A percentile compares a stretch with the other conserved stretches of the same genome.
Conservation (phyloP, 192 early-diverging fungal genomes). For the Backusella morwellensis region DNA sequence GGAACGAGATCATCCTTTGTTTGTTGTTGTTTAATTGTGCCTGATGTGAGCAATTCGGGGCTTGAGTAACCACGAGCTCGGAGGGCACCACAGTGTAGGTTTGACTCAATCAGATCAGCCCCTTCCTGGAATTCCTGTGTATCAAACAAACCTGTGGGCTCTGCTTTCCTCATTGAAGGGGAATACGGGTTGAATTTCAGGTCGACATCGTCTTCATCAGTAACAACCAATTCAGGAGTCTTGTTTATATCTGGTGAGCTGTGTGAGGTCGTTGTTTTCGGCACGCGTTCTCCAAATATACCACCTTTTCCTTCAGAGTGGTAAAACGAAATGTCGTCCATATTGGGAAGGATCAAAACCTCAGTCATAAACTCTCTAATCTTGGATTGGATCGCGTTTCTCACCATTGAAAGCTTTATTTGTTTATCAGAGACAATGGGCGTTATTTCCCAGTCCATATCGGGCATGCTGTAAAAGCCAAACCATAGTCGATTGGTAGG, state of each 20-base stretch:
- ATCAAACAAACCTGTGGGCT: not conserved
- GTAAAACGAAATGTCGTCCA: slow-evolving; percentile 86
- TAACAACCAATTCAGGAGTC: not conserved
- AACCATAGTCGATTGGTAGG: slow-evolving; percentile 86
- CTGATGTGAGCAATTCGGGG: not conserved
- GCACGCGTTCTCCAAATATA: slow-evolving; percentile 46
- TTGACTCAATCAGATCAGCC: not conserved
- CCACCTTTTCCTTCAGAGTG: slow-evolving; percentile 53
- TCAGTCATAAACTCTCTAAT: slow-evolving; percentile 79
- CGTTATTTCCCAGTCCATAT: slow-evolving; percentile 68
- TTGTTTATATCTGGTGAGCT: not conserved
- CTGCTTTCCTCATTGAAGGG: not conserved
- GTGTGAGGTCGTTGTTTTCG: not conserved
- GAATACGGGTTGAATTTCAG: not conserved
- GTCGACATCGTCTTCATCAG: not conserved
- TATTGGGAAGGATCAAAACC: slow-evolving; percentile 81
- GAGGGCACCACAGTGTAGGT: not conserved
- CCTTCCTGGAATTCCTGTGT: not conserved
- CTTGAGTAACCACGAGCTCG: slow-evolving; percentile 12
- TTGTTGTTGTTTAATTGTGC: not conserved
- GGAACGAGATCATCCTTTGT: not conserved
- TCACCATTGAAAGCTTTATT: slow-evolving; percentile 74
- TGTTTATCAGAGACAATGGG: slow-evolving; percentile 85
- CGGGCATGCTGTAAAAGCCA: slow-evolving; percentile 78
- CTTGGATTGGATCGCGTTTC: slow-evolving; percentile 81